Percentiles rank a stretch among this genome's conserved stretches.
Evolutionary conservation across 331 rosid species (phyloP).

Genomic region (Telfairia occidentalis): DNA sequence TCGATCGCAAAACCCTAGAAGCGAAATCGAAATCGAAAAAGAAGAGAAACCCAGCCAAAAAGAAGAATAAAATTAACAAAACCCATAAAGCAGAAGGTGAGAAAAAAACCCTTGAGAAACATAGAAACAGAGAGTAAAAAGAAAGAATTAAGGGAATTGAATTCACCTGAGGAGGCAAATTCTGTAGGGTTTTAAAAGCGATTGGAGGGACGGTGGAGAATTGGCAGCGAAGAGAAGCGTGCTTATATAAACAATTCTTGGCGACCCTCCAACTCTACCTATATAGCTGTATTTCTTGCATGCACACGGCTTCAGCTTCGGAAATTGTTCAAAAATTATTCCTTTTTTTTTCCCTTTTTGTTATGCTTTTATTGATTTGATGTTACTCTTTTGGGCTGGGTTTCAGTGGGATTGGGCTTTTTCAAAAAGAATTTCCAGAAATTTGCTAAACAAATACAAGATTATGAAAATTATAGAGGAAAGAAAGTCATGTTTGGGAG

Average conservation of each 20-base stretch:
- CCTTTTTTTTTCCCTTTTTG: not conserved
- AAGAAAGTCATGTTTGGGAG: too few species aligned
- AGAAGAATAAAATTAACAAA: not conserved
- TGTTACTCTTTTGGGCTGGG: too few species aligned
- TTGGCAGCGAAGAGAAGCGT: not conserved
- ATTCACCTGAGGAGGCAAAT: not conserved
- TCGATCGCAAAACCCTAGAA: not conserved
- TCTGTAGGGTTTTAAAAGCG: not conserved
- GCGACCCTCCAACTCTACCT: not conserved
- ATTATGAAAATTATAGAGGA: too few species aligned
- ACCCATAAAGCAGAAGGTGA: not conserved
- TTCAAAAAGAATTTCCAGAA: too few species aligned
- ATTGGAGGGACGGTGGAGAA: not conserved
- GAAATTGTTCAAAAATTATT: conserved; percentile 1
- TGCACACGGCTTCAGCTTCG: conserved; percentile 1
- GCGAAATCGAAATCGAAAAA: not conserved
- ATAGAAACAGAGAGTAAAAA: not conserved
- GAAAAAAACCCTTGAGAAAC: not conserved
- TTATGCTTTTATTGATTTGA: too few species aligned
- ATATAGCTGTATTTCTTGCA: not conserved
- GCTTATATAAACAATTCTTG: not conserved
- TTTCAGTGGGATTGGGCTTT: too few species aligned
- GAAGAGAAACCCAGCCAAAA: not conserved
- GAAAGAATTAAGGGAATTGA: not conserved
- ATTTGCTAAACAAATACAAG: too few species aligned